Base-by-base conservation (phyloP, 2,329 filamentous ascomycete genomes). In the Ceratocystis papillata region DNA sequence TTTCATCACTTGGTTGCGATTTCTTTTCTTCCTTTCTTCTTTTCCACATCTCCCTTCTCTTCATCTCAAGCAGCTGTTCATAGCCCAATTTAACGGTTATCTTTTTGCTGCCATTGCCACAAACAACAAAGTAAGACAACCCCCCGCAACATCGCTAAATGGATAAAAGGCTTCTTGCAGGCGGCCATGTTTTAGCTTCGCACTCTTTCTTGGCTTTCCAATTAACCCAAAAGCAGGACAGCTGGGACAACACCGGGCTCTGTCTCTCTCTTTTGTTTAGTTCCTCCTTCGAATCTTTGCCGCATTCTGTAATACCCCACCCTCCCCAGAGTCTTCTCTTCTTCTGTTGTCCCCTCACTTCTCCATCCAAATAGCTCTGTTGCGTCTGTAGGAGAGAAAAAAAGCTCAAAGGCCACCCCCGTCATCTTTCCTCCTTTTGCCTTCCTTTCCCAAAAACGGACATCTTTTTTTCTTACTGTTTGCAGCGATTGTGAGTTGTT, bases 271-370 rank as follows among this genome's bases (percentile, higher is more conserved):
- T 22, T 22, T n/a, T 30, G n/a, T 53, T 53, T 8, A 7, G 25
- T 57, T 20, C 53, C n/a, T 57, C 22, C 30, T 33, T 57, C 15
- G 15, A 22, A 55, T 55, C 50, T 15, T 22, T 55, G 17, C 22
- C 25, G 53, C 53, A 33, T 57, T 57, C 53, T 57, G 53, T 25
- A 57, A 57, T 22, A 57, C 22, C 48, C 5, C n/a, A n/a, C 15
- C 53, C 15, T 57, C 53, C 53, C 30, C 25, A 15, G 6, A 57
- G 10, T 41, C 6, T 10, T 33, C 53, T 28, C 22, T 57, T 28
- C 25, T 25, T 30, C 22, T 20, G n/a, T 10, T 20, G n/a, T 20
- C 53, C 50, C 25, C 22, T 57, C 53, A 57, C 30, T 15, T 57
- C 30, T 22, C 7, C n/a, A 25, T 28, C 53, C 25, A 20, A 57